Base-by-base conservation (phyloP, 371 early-diverging fungal genomes). In the Massospora cicadina region DNA sequence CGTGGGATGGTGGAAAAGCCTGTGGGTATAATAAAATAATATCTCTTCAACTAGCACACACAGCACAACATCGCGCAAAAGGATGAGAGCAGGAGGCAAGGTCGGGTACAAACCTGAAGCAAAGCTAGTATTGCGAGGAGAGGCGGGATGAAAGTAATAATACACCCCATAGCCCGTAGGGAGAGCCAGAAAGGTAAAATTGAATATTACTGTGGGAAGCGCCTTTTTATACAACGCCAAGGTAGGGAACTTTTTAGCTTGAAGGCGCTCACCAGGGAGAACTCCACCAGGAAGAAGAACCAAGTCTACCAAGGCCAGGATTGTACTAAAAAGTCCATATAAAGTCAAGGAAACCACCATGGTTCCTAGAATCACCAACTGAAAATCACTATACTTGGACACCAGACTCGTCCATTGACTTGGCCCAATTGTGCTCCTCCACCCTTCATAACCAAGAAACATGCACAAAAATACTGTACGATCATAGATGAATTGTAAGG, bases 41-140 rank as follows among this genome's bases (percentile, higher is more conserved):
- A 80, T 65, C 65, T 84, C 85, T 66, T 81, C 81, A 33, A 82
- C 67, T 13, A 75, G 65, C 67, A 73, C 73, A 64, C 77, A 81
- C 21, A 74, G 76, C 54, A 73, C 67, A 27, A 78, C 62, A 63
- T 83, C 79, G 17, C 68, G 63, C 2, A 71, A 62, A 10, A 76
- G 26, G 2, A 12, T 26, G 31, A 28, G 13, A 2, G 31, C 13
- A 59, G 29, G 26, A 26, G 12, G 60, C 29, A 59, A 59, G 2
- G 23, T 21, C 32, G 60, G 33, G 29, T 56, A 25, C 72, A 53
- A 2, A 67, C 67, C 1, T 75, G 76, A 10, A 71, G 23, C 59
- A 67, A 67, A 65, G 69, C 67, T 17, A 66, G 68, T 13, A 69
- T 62, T 2, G 69, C 67, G 67, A 67, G 71, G 25, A 65, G 67